Evolutionary conservation across 2,329 filamentous ascomycete genomes (phyloP).

Genomic region (Lecanicillium sp.): DNA sequence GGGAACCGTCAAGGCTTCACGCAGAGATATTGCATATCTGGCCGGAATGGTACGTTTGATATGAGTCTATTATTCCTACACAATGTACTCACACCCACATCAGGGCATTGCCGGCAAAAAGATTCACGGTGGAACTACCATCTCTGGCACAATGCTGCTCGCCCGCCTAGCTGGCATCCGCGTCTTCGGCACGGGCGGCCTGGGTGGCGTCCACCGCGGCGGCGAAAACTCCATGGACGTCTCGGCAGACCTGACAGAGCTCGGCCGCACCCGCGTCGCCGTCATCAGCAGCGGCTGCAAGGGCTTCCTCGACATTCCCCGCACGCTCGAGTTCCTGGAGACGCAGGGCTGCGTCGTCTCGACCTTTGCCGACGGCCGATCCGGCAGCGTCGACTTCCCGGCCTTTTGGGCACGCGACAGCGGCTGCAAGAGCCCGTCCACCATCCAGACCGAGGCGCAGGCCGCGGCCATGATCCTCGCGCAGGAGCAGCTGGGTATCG

Average conservation of each 20-base stretch:
- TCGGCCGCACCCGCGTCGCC: constrained; percentile 80
- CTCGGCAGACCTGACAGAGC: constrained; percentile 89
- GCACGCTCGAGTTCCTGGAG: constrained; percentile 73
- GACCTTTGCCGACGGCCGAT: constrained; percentile 80
- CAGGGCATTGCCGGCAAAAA: constrained; percentile 59
- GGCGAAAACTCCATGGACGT: constrained; percentile 85
- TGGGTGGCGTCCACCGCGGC: constrained; percentile 89
- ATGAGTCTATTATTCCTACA: too few relatives aligned
- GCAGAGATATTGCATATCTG: constrained; percentile 78
- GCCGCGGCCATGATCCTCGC: constrained; percentile 85
- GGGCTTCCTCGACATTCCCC: constrained; percentile 86
- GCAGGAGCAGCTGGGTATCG: constrained; percentile 63
- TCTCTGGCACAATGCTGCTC: constrained; percentile 87
- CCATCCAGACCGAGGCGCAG: constrained; percentile 67
- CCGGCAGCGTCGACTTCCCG: constrained; percentile 71
- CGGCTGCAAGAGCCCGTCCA: constrained; percentile 68
- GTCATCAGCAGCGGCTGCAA: constrained; percentile 91
- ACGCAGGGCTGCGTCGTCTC: constrained; percentile 72
- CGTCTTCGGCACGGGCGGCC: constrained; percentile 88
- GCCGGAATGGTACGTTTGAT: constrained; percentile 72
- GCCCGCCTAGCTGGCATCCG: constrained; percentile 81
- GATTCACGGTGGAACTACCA: constrained; percentile 84
- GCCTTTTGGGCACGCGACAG: constrained; percentile 91
- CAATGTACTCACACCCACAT: too few relatives aligned
- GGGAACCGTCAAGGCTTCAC: constrained; percentile 73